Percentiles rank a stretch among this genome's conserved stretches.
Evolutionary conservation across 352 stramenopile species (phyloP).

Genomic region (Pythium chondricola): DNA sequence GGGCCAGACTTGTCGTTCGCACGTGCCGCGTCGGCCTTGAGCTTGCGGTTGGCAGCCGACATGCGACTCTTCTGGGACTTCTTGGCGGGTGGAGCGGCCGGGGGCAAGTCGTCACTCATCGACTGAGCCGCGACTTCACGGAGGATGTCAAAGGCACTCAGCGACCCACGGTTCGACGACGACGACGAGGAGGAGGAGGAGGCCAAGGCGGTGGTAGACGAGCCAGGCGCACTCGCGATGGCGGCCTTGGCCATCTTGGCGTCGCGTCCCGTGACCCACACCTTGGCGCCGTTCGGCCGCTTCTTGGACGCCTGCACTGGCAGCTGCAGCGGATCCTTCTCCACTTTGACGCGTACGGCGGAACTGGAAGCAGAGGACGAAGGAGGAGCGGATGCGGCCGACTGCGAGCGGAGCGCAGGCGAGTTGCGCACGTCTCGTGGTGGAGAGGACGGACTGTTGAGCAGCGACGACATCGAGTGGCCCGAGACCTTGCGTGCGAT

Average conservation of each 20-base stretch:
- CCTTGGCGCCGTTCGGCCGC: slow-evolving; percentile 17
- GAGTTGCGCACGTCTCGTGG: slow-evolving; percentile 7
- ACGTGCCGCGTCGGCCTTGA: background rate
- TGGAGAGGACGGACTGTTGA: slow-evolving; percentile 61
- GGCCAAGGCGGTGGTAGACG: background rate
- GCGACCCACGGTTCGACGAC: slow-evolving; percentile 9
- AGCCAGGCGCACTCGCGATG: background rate
- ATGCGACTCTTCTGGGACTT: slow-evolving; percentile 5
- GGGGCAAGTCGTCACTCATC: slow-evolving; percentile 49
- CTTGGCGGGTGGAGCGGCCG: background rate
- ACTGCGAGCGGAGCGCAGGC: background rate
- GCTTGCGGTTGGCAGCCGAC: slow-evolving; percentile 6
- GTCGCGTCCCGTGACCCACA: slow-evolving; percentile 16
- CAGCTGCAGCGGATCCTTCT: slow-evolving; percentile 34
- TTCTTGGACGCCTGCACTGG: slow-evolving; percentile 21
- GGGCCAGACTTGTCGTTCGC: slow-evolving; percentile 3
- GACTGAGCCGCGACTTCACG: slow-evolving; percentile 72
- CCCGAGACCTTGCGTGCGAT: slow-evolving; percentile 34
- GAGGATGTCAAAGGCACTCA: slow-evolving; percentile 82
- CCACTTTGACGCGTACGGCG: slow-evolving; percentile 54
- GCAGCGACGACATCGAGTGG: slow-evolving; percentile 65
- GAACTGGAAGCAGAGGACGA: slow-evolving; percentile 9
- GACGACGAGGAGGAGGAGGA: background rate
- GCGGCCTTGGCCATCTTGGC: slow-evolving; percentile 18
- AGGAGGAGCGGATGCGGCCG: slow-evolving; percentile 21